phyloP scores from a whole-genome alignment of 2,329 filamentous ascomycete genomes.

The Colletotrichum zoysiae region DNA sequence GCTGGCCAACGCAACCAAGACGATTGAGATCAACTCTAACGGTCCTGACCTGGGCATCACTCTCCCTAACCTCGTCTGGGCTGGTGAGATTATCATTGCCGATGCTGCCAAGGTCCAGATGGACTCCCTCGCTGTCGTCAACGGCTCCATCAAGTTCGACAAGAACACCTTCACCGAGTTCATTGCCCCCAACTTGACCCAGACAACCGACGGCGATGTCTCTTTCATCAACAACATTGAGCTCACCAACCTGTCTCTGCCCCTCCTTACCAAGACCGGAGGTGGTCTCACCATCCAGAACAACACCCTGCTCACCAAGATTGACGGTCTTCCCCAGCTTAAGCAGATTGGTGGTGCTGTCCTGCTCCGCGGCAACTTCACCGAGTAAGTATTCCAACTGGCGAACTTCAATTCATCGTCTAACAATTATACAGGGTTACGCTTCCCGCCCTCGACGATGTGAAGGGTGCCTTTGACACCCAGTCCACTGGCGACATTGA shows the following conservation, averaged over 20 bases:
- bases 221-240: conserved; percentile 73
- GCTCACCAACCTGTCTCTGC: conserved; percentile 81
- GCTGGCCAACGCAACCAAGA: conserved; percentile 79
- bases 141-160: conserved; percentile 86
- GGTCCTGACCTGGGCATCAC: conserved; percentile 76
- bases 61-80: conserved; percentile 81
- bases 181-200: conserved; percentile 77
- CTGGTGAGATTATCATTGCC: conserved; percentile 66
- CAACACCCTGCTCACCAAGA: conserved; percentile 79
- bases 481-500: conserved; percentile 73
- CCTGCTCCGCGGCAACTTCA: conserved; percentile 87
- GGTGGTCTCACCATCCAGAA: conserved; percentile 90
- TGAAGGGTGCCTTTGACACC: conserved; percentile 79
- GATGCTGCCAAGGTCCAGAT: conserved; percentile 82
- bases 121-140: conserved; percentile 79
- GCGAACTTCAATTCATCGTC: neutral
- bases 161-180: conserved; percentile 78
- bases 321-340: conserved; percentile 78
- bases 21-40: conserved; percentile 84
- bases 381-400: conserved; percentile 53
- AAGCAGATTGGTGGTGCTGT: conserved; percentile 81
- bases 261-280: conserved; percentile 73
- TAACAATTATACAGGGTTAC: conserved; percentile 67
- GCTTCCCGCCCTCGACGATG: conserved; percentile 75
- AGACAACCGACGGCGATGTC: conserved; percentile 69